These are phyloP conservation scores for Wickerhamomyces alni DNA, from an alignment of 805 yeast species.

Conservation along the genomic window DNA sequence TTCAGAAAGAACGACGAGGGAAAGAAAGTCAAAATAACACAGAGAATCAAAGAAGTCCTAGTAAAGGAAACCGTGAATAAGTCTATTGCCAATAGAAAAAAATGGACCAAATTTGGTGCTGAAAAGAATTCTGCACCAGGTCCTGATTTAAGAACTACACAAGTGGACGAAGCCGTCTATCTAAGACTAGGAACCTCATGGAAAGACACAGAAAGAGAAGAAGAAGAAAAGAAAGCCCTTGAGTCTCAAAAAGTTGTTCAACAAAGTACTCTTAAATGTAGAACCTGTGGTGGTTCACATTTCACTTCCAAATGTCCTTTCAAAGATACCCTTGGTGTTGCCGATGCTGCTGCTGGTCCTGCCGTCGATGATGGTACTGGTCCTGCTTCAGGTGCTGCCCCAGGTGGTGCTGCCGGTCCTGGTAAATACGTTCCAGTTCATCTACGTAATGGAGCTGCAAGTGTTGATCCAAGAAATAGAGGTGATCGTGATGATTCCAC, in stretches of 20 bases:
- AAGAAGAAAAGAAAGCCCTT: constrained; percentile 46
- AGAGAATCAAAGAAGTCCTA: constrained; percentile 69
- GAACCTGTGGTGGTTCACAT: constrained; percentile 92
- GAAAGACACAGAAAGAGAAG: constrained; percentile 73
- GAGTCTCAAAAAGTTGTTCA: constrained; percentile 40
- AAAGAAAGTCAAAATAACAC: constrained; percentile 82
- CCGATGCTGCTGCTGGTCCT: constrained; percentile 30
- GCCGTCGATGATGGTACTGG: constrained; percentile 18
- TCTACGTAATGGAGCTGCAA: constrained; percentile 34
- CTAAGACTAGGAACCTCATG: constrained; percentile 69
- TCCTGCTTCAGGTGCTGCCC: constrained; percentile 29
- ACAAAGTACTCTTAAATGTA: constrained; percentile 58
- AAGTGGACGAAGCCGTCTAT: constrained; percentile 77
- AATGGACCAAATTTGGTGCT: constrained; percentile 84
- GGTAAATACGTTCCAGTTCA: constrained; percentile 62
- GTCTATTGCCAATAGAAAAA: constrained; percentile 78
- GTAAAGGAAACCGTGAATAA: constrained; percentile 81
- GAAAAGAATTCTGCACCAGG: constrained; percentile 73
- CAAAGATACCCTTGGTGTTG: constrained; percentile 71
- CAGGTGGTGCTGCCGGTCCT: constrained; percentile 34
- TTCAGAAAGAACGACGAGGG: constrained; percentile 72
- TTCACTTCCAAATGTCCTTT: constrained; percentile 93
- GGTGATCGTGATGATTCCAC: constrained; percentile 78
- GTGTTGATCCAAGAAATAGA: constrained; percentile 32
- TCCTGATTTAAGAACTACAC: constrained; percentile 85